Conservation (phyloP, 1,284 basidiomycete species). For the Trichosporon coremiiforme region DNA sequence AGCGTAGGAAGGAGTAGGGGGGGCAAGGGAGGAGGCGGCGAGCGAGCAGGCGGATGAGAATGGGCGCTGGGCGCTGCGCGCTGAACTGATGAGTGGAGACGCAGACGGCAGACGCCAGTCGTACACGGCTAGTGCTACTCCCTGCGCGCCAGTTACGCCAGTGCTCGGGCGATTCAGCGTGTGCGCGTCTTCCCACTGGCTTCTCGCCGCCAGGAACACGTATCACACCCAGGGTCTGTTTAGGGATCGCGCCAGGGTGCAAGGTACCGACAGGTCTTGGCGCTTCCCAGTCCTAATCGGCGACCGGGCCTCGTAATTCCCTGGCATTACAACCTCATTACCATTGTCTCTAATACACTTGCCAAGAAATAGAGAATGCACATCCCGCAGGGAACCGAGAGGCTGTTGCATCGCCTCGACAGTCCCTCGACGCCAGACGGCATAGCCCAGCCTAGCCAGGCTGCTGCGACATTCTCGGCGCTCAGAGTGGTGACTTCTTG, state of each 20-base stretch:
- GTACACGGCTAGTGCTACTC: neutral
- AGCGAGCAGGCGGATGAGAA: neutral
- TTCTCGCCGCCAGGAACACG: neutral
- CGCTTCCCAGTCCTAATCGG: slow-evolving; percentile 12
- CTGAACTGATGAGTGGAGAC: neutral
- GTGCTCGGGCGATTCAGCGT: slow-evolving; percentile 11
- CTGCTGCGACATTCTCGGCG: slow-evolving; percentile 7
- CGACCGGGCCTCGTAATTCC: neutral
- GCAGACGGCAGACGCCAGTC: neutral
- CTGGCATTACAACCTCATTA: neutral
- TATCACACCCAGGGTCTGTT: neutral
- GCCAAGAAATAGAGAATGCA: slow-evolving; percentile 5
- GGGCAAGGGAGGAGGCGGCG: no score
- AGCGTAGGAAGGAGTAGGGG: neutral
- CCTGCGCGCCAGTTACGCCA: neutral
- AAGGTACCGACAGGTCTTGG: slow-evolving; percentile 1
- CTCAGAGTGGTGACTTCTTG: neutral
- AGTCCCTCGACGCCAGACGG: neutral
- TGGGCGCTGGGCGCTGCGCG: neutral
- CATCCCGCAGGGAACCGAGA: slow-evolving; percentile 9
- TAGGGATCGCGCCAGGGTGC: neutral
- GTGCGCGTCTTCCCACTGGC: slow-evolving; percentile 14
- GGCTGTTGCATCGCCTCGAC: slow-evolving; percentile 11
- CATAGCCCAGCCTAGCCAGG: neutral
- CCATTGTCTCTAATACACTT: neutral